Conservation (phyloP, 2,329 filamentous ascomycete species). For the Xylariaceae sp. region DNA sequence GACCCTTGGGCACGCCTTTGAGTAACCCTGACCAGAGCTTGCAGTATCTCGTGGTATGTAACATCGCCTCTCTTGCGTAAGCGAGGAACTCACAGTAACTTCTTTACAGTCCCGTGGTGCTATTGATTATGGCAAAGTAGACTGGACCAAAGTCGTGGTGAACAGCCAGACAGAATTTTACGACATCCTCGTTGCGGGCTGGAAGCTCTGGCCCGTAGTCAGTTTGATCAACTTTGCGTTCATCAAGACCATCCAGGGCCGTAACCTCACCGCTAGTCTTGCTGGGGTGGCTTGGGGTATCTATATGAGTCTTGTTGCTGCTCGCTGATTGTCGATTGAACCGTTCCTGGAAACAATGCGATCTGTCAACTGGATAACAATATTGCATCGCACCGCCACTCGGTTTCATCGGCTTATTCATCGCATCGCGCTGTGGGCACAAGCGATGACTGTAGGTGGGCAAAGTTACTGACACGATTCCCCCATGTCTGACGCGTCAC, state of each 20-base stretch:
- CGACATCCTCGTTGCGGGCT: constrained; percentile 64
- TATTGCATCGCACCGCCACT: not conserved
- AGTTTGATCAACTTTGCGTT: constrained; percentile 67
- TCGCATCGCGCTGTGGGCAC: too few species aligned
- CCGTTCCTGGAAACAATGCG: not conserved
- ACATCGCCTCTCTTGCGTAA: too few species aligned
- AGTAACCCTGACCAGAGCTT: constrained; percentile 35
- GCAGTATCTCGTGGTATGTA: constrained; percentile 21
- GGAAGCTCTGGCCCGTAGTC: constrained; percentile 70
- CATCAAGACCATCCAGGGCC: constrained; percentile 66
- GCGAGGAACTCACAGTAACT: too few species aligned
- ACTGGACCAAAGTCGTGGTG: constrained; percentile 44
- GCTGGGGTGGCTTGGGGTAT: constrained; percentile 74
- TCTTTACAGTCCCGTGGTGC: constrained; percentile 25
- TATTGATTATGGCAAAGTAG: constrained; percentile 45
- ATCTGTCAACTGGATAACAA: not conserved
- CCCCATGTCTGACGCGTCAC: too few species aligned
- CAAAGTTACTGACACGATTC: too few species aligned
- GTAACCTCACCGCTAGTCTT: constrained; percentile 68
- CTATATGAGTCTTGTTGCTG: constrained; percentile 66
- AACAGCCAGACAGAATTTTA: constrained; percentile 56
- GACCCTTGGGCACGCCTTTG: constrained; percentile 29
- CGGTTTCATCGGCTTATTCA: too few species aligned
- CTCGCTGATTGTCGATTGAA: constrained; percentile 15
- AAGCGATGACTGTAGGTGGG: too few species aligned